phyloP scores from a whole-genome alignment of 495 filamentous ascomycete genomes.

The Hypoxylon intermedium region DNA sequence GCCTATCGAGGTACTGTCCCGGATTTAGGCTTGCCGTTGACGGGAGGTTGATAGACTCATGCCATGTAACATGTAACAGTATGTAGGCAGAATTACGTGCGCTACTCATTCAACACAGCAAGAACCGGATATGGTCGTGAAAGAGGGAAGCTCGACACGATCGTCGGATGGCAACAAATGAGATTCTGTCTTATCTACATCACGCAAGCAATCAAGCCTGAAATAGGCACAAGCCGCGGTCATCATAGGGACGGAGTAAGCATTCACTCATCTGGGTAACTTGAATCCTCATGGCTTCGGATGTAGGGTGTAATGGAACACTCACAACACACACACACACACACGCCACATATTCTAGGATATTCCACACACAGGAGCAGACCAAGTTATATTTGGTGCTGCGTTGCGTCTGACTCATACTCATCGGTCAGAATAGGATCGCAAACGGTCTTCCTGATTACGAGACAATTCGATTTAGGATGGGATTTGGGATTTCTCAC shows the following conservation, averaged over 20 bases:
- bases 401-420: constrained; percentile 46
- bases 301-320: constrained; percentile 17
- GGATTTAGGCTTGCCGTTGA: constrained; percentile 22
- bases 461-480: constrained; percentile 22
- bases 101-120: constrained; percentile 5
- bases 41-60: constrained; percentile 28
- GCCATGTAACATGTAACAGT: constrained; percentile 24
- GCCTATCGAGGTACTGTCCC: constrained; percentile 34
- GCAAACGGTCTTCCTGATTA: constrained; percentile 27
- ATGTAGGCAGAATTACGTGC: constrained; percentile 7
- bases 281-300: constrained; percentile 15
- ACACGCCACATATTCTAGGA: too few relatives aligned
- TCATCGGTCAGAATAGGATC: constrained; percentile 42
- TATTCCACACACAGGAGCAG: constrained; percentile 21
- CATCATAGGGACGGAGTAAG: constrained; percentile 24
- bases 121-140: constrained; percentile 17
- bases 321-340: constrained; percentile 6
- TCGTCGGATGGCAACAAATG: constrained; percentile 24
- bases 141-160: constrained; percentile 26
- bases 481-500: constrained; percentile 38
- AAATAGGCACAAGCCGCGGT: constrained; percentile 20
- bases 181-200: constrained; percentile 5
- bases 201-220: constrained; percentile 16
- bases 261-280: constrained; percentile 9
- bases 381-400: constrained; percentile 31